Evolutionary conservation across 352 stramenopile genomes (phyloP), one percentile per base, ranked within the genome.

Genomic region (Pythium aristosporum): DNA sequence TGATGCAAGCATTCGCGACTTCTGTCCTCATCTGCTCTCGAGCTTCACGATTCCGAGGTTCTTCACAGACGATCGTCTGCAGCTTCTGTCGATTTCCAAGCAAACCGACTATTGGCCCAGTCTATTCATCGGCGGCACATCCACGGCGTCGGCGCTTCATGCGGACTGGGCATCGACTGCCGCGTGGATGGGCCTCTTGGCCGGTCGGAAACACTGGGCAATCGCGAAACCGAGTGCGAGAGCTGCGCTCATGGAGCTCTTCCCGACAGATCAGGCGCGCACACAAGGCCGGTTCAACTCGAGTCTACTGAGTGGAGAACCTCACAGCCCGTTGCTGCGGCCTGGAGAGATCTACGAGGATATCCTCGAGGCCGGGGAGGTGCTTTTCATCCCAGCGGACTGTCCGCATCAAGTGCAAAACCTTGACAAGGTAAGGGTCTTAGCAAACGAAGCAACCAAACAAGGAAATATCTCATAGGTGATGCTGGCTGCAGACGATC

Each of bases 361-460:
- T 37, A 46, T 76, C 9, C 50, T 79, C 0, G 69, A 75, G 42
- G 63, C 61, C 7, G 72, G 72, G 4, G 72, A 79, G 59, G 69
- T 79, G 7, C 63, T 79, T 6, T 79, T 75, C 43, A 69, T 79
- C 15, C 72, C 72, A 4, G 62, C 69, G 0, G 69, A 74, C 25
- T 73, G 63, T 28, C 69, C 72, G 2, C 72, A 79, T 46, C 72
- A 79, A 68, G 72, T 79, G 9, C 59, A 66, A 23, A 79, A 79
- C 57, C 67, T 79, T 1, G 72, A 73, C 6, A 59, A 66, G 61
- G 72, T 76, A 16, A 2, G 59, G 57, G 21, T 66, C 32, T 32
- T 51, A 11, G n/a, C 15, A 34, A 50, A 13, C 7, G n/a, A 13
- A 25, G 10, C 12, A 5, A 1, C n/a, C 13, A 13, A 30, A 10